Conservation (phyloP, 2,329 filamentous ascomycete species). For the Sphaceloma murrayae region DNA sequence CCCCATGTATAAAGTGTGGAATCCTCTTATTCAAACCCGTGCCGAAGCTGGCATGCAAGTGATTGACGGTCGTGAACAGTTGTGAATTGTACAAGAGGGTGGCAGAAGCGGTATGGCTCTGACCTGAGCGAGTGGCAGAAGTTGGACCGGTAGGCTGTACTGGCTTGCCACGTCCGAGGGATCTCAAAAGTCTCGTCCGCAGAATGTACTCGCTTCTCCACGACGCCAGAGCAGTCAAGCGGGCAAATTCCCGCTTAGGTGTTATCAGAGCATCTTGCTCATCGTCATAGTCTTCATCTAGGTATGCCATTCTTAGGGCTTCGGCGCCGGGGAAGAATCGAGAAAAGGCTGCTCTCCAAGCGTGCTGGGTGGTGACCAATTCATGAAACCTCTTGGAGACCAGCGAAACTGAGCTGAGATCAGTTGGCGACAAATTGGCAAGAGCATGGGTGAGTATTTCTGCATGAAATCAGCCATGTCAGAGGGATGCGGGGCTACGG, state of each 20-base stretch:
- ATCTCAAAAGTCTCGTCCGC: constrained; percentile 72
- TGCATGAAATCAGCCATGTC: constrained; percentile 36
- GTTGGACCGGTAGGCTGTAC: constrained; percentile 43
- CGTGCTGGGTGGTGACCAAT: constrained; percentile 81
- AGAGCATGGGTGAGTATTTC: constrained; percentile 88
- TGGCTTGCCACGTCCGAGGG: constrained; percentile 73
- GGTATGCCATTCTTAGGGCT: constrained; percentile 36
- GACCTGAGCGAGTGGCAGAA: constrained; percentile 44
- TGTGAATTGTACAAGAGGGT: constrained; percentile 81
- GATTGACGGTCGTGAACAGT: constrained; percentile 66
- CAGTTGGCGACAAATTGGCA: constrained; percentile 78
- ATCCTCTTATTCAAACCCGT: constrained; percentile 57
- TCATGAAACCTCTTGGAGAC: constrained; percentile 81
- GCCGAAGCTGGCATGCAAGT: constrained; percentile 68
- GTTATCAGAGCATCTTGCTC: constrained; percentile 47
- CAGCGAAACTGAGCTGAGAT: constrained; percentile 70
- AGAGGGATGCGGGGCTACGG: too few relatives aligned
- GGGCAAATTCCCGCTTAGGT: constrained; percentile 69
- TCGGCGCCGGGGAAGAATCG: constrained; percentile 78
- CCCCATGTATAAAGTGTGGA: constrained; percentile 73
- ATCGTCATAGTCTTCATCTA: constrained; percentile 39
- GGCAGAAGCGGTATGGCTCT: constrained; percentile 58
- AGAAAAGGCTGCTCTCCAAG: constrained; percentile 86
- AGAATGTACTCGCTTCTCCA: constrained; percentile 96
- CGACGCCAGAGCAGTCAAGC: constrained; percentile 73